A percentile compares a stretch with the other conserved stretches of the same genome.
phyloP scores from a whole-genome alignment of 2,329 filamentous ascomycete species.

The Arthrobotrys sinensis region DNA sequence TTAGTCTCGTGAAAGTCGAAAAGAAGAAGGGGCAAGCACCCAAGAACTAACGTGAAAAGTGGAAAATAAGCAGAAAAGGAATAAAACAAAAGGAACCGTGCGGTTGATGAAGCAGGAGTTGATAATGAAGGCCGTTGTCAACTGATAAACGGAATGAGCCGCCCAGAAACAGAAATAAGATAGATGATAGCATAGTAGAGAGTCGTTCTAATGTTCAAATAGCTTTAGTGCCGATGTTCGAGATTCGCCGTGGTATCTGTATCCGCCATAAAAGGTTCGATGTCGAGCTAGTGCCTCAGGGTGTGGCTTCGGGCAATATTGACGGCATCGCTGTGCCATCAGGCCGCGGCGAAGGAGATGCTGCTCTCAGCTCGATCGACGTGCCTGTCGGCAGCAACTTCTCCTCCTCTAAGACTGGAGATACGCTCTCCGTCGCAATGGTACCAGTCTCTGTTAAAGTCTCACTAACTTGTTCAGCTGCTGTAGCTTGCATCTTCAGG shows the following conservation, averaged over 20 bases:
- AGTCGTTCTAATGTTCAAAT: slow-evolving; percentile 16
- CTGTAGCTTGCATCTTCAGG: slow-evolving; percentile 58
- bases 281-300: slow-evolving; percentile 21
- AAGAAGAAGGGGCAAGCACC: slow-evolving; percentile 34
- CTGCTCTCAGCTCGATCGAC: slow-evolving; percentile 54
- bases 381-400: slow-evolving; percentile 50
- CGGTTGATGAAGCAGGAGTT: slow-evolving; percentile 10
- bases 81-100: neutral
- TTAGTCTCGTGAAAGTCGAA: slow-evolving; percentile 22
- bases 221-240: neutral
- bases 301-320: slow-evolving; percentile 26
- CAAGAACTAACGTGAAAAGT: slow-evolving; percentile 38
- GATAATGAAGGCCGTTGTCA: slow-evolving; percentile 1
- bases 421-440: slow-evolving; percentile 53
- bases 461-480: slow-evolving; percentile 59
- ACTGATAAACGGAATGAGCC: slow-evolving; percentile 14
- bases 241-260: slow-evolving; percentile 7
- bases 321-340: slow-evolving; percentile 11
- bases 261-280: neutral
- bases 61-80: slow-evolving; percentile 23
- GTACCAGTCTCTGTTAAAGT: slow-evolving; percentile 50
- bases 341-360: slow-evolving; percentile 51
- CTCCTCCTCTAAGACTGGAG: slow-evolving; percentile 55
- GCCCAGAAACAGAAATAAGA: slow-evolving; percentile 17
- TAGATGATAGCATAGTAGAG: slow-evolving; percentile 1